Evolutionary conservation across 2,329 filamentous ascomycete genomes (phyloP).

Genomic region (Microdochium paspali): DNA sequence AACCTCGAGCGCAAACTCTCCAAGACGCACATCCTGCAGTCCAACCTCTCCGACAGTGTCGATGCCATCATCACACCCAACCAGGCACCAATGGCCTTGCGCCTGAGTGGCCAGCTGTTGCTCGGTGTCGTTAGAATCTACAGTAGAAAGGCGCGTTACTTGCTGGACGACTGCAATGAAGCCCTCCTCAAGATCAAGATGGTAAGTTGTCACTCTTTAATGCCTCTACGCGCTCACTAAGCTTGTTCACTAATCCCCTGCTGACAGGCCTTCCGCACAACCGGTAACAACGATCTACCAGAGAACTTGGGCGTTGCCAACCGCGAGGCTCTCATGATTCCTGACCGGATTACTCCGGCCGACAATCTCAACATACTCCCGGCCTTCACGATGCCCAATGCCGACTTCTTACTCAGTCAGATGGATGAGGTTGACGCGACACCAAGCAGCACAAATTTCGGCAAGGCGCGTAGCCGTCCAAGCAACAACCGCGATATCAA

Average conservation of each 20-base stretch:
- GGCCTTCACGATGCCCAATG: constrained; percentile 57
- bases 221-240: neutral
- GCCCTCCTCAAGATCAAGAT: constrained; percentile 97
- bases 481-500: constrained; percentile 59
- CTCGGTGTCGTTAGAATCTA: constrained; percentile 97
- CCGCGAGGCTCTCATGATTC: constrained; percentile 77
- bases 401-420: constrained; percentile 72
- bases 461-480: constrained; percentile 30
- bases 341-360: constrained; percentile 86
- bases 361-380: constrained; percentile 71
- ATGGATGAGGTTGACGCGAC: constrained; percentile 52
- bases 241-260: constrained; percentile 18
- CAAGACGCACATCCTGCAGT: constrained; percentile 90
- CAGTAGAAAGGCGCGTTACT: constrained; percentile 90
- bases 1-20: constrained; percentile 98
- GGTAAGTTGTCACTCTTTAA: constrained; percentile 42
- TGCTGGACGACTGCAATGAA: constrained; percentile 96
- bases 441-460: constrained; percentile 42
- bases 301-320: constrained; percentile 71
- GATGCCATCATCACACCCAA: constrained; percentile 88
- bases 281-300: constrained; percentile 92
- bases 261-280: constrained; percentile 78
- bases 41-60: constrained; percentile 90
- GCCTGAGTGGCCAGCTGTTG: constrained; percentile 86
- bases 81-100: constrained; percentile 89